Base-by-base conservation (phyloP, 805 yeast species). In the Saturnispora hagleri region DNA sequence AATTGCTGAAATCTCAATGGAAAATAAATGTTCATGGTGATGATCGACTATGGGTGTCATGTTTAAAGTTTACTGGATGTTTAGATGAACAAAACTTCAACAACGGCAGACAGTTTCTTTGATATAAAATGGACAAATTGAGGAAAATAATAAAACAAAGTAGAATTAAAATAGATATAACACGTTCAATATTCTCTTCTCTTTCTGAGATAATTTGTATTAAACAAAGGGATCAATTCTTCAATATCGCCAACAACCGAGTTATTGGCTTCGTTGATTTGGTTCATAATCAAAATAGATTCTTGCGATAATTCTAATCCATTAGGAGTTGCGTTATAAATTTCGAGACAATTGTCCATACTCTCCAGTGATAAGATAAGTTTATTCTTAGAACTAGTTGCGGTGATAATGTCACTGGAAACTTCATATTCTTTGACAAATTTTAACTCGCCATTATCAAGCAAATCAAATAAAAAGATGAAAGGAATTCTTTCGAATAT, bases 161-260 rank as follows among this genome's bases (percentile, higher is more conserved):
- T 31, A 31, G 34, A 31, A 31, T 31, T 31, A 31, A 31, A 31
- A 26, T 15, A n/a, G 3, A 20, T 22, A 27, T 27, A 43, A 43
- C 6, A 20, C 2, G 9, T 24, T 64, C 64, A 81, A 63, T 81
- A 83, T 58, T 82, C 86, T 62, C 85, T 77, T 67, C 86, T 74
- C 65, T 82, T 82, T 61, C 86, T 76, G 56, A 82, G 68, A 43
- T 76, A 71, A 52, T 73, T 72, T 35, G 76, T 70, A 38, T 73
- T 72, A 62, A 79, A 80, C 54, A 82, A 72, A 15, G 86, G 84
- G 57, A 77, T 69, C 43, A 74, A 60, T 42, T 66, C 67, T 2
- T 73, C 74, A 2, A 64, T 36, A 34, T 57, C 59, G 44, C 56
- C 67, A 44, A 66, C 52, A 31, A 56, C 53, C 2, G 57, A 44